Evolutionary conservation across 108 stramenopile genomes (phyloP), one percentile per base, ranked within the genome.

Genomic region (Fistulifera solaris): DNA sequence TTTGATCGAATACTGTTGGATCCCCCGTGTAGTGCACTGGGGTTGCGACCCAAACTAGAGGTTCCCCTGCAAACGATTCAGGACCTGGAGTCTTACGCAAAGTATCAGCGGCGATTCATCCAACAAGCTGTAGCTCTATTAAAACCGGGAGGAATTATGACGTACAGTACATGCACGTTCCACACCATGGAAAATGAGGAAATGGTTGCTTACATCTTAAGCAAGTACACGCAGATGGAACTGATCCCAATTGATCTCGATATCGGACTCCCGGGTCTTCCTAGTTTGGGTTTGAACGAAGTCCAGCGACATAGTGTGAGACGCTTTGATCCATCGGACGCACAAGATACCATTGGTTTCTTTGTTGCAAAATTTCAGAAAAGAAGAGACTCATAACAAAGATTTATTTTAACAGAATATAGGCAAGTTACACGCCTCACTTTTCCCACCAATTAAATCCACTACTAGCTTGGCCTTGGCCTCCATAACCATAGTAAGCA

Each of bases 381-480:
- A 61, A 24, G 67, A 47, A 35, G 8, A 35, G 31, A 35, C 31
- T 6, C 3, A 8, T 35, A 35, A 35, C 31, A 35, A 35, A 35
- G 31, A 35, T 6, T 8, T 35, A 35, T 6, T 3, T 35, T 35
- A 35, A 35, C 6, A 35, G 8, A 35, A 35, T 6, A 35, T 3
- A 35, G 31, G 31, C 31, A 35, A 35, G 31, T 8, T 11, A 45
- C 21, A 45, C 4, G 44, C 21, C 44, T 22, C 43, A 55, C 54
- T 55, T 25, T 22, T 55, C 54, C 90, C 90, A 92, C 90, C 90
- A 92, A 63, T 92, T 92, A 54, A 92, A 86, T 0, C 90, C 89
- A 31, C 89, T 80, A 45, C 19, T 21, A 22, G 70, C 81, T 28
- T 71, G 81, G 26, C 72, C 74, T 13, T 53, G 56, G 17, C 50